Percentiles rank a stretch among this genome's conserved stretches.
These are phyloP conservation scores for Moesziomyces sp. DNA, from an alignment of 1,284 basidiomycete species.

Conservation along the genomic window DNA sequence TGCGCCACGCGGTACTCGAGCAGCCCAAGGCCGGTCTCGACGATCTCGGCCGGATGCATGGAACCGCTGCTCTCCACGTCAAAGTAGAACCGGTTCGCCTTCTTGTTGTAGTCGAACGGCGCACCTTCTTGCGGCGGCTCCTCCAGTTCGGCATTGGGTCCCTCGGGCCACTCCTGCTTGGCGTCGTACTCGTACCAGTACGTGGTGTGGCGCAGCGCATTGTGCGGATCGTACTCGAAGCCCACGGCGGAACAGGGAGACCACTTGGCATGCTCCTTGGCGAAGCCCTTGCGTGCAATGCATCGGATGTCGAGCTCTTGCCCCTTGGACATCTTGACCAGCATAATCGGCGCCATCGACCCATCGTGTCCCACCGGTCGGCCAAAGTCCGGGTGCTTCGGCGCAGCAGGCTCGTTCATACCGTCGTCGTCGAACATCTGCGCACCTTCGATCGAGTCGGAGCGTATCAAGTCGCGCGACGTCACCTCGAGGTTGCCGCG, in stretches of 20 bases:
- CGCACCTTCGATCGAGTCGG: conserved; percentile 50
- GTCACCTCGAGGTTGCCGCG: conserved; percentile 80
- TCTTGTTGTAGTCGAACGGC: conserved; percentile 61
- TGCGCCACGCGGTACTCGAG: conserved; percentile 63
- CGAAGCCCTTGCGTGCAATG: conserved; percentile 96
- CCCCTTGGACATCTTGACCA: conserved; percentile 91
- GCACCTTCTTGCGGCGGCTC: conserved; percentile 61
- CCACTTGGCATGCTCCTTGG: conserved; percentile 99
- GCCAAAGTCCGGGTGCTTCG: conserved; percentile 77
- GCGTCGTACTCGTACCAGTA: conserved; percentile 84
- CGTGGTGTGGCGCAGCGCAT: conserved; percentile 93
- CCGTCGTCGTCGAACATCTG: conserved; percentile 51
- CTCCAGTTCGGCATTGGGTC: conserved; percentile 62
- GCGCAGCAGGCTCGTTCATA: conserved; percentile 44
- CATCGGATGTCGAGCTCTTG: conserved; percentile 89
- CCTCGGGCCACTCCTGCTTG: conserved; percentile 65
- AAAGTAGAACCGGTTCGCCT: conserved; percentile 64
- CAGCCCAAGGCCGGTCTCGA: conserved; percentile 61
- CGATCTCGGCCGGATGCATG: conserved; percentile 64
- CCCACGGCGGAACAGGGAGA: conserved; percentile 93
- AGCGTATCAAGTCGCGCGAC: conserved; percentile 70
- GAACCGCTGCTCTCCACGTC: conserved; percentile 64
- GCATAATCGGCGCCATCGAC: conserved; percentile 73
- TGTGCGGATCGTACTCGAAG: conserved; percentile 98
- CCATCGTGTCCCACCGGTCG: conserved; percentile 80